Evolutionary conservation across 495 filamentous ascomycete genomes (phyloP).

Genomic region (Aspergillus hancockii): DNA sequence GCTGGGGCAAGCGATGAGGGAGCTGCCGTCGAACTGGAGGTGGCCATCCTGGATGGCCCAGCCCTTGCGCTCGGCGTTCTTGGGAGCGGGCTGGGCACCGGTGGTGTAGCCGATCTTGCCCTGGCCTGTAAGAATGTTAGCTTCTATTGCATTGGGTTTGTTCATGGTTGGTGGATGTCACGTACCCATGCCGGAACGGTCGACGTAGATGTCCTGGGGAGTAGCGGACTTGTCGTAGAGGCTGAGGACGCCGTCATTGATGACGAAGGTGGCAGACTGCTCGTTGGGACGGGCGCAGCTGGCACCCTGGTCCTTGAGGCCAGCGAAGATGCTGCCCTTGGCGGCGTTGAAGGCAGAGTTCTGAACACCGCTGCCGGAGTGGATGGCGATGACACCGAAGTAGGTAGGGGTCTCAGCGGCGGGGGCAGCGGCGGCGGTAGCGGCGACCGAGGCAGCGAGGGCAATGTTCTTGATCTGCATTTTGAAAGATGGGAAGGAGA

Average conservation of each 20-base stretch:
- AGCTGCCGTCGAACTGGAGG: constrained; percentile 42
- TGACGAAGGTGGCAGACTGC: constrained; percentile 48
- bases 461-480: constrained; percentile 35
- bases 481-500: constrained; percentile 1
- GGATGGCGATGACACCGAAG: constrained; percentile 50
- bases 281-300: constrained; percentile 42
- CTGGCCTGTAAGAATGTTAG: constrained; percentile 36
- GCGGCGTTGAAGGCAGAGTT: constrained; percentile 42
- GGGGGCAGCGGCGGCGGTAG: constrained; percentile 27
- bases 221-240: constrained; percentile 42
- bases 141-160: background rate
- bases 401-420: constrained; percentile 21
- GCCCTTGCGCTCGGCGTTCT: constrained; percentile 42
- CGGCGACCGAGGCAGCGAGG: constrained; percentile 26
- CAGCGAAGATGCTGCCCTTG: constrained; percentile 43
- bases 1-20: constrained; percentile 51
- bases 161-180: background rate
- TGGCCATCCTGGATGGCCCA: constrained; percentile 44
- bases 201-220: constrained; percentile 50
- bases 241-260: constrained; percentile 46
- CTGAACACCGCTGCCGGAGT: constrained; percentile 48
- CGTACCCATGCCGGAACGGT: constrained; percentile 56
- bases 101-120: constrained; percentile 53
- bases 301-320: constrained; percentile 42
- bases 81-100: constrained; percentile 35